These are phyloP conservation scores for Talaromyces albobiverticillius DNA, from an alignment of 2,329 filamentous ascomycete species.

Conservation along the genomic window DNA sequence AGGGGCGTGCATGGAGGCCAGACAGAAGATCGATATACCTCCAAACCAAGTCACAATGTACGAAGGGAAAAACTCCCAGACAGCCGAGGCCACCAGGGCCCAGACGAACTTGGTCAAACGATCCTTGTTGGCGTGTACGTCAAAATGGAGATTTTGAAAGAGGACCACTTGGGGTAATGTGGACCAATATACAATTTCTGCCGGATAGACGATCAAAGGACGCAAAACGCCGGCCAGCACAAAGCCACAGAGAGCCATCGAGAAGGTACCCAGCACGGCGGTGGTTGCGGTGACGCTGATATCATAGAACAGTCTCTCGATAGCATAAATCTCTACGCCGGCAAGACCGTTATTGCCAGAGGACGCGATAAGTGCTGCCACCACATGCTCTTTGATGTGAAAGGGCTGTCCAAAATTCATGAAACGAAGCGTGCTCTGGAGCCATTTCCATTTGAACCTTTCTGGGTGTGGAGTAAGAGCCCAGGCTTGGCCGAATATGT, in stretches of 20 bases:
- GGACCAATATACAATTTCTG: constrained; percentile 34
- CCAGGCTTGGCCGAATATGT: constrained; percentile 20
- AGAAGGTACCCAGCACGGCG: constrained; percentile 27
- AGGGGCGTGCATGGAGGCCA: constrained; percentile 17
- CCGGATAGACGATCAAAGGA: constrained; percentile 30
- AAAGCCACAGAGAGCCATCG: constrained; percentile 29
- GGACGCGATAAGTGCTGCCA: constrained; percentile 20
- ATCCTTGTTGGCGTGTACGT: constrained; percentile 23
- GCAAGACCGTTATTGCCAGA: constrained; percentile 22
- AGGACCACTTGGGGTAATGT: constrained; percentile 31
- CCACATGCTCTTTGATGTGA: constrained; percentile 19
- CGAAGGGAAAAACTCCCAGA: constrained; percentile 25
- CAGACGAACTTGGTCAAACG: constrained; percentile 31
- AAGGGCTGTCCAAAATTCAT: constrained; percentile 22
- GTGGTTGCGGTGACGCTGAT: constrained; percentile 22
- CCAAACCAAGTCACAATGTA: constrained; percentile 26
- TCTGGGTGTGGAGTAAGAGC: constrained; percentile 19
- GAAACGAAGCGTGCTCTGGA: constrained; percentile 19
- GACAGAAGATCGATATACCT: constrained; percentile 20
- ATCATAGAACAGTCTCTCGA: constrained; percentile 21
- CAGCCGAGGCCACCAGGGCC: constrained; percentile 23
- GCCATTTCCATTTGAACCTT: constrained; percentile 16
- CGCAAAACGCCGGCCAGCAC: constrained; percentile 27
- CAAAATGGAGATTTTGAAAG: constrained; percentile 35
- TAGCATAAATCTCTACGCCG: constrained; percentile 20